Percentiles rank a stretch among this genome's conserved stretches.
phyloP scores from a whole-genome alignment of 345 rosid species.

The Camelina sativa region DNA sequence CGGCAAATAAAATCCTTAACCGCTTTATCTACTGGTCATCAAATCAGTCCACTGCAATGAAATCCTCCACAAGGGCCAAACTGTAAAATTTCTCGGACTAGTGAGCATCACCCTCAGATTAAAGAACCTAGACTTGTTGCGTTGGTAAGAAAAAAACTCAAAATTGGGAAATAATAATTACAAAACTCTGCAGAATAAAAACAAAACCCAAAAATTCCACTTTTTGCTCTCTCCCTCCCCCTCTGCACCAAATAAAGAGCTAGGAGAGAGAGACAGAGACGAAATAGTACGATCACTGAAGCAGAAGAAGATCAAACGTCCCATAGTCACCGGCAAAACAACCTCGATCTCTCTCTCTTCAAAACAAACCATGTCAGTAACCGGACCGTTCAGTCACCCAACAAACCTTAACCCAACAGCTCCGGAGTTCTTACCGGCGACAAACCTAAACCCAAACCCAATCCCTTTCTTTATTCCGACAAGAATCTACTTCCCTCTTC shows the following conservation, averaged over 20 bases:
- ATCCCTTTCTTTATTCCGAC: constrained; percentile 43
- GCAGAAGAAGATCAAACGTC: constrained; percentile 15
- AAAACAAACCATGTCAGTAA: constrained; percentile 31
- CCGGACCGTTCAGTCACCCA: constrained; percentile 7
- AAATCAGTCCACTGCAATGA: not conserved
- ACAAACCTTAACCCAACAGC: constrained; percentile 52
- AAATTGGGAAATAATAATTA: not conserved
- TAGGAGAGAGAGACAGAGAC: not conserved
- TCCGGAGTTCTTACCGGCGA: constrained; percentile 64
- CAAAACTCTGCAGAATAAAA: constrained; percentile 27
- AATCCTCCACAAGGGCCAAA: not conserved
- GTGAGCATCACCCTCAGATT: not conserved
- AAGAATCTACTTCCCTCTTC: constrained; percentile 41
- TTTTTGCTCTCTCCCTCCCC: not conserved
- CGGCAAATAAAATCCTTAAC: too few species aligned
- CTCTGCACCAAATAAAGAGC: not conserved
- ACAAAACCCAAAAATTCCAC: constrained; percentile 15
- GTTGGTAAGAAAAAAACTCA: not conserved
- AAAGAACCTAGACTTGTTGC: constrained; percentile 19
- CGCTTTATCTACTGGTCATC: not conserved
- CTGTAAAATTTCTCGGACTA: not conserved
- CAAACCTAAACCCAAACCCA: constrained; percentile 35
- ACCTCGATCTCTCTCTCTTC: not conserved
- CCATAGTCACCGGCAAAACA: constrained; percentile 19
- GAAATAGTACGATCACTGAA: constrained; percentile 22